Percentiles rank a stretch among this genome's conserved stretches.
phyloP scores from a whole-genome alignment of 192 early-diverging fungal genomes.

The Coemansia sp. region DNA sequence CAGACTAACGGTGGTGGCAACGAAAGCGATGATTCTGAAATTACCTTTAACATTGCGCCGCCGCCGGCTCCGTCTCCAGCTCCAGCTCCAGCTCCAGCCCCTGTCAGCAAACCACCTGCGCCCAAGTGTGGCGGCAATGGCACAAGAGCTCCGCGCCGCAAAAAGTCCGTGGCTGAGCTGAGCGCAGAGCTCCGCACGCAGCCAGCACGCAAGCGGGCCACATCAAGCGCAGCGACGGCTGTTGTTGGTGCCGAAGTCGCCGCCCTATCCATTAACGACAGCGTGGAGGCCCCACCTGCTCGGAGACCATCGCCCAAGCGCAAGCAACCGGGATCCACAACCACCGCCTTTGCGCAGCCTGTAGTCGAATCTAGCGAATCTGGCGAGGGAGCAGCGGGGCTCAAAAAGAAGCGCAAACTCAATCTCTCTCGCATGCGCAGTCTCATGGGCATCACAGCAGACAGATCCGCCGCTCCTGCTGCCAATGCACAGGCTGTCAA shows the following conservation, averaged over 20 bases:
- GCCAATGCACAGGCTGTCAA: conserved; percentile 33
- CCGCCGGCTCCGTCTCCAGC: conserved; percentile 13
- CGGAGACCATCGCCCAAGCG: conserved; percentile 32
- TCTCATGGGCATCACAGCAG: conserved; percentile 30
- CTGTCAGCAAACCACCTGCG: not conserved
- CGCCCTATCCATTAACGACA: not conserved
- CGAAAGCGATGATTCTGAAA: conserved; percentile 52
- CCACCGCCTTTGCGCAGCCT: not conserved
- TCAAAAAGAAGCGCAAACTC: conserved; percentile 54
- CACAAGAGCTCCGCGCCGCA: conserved; percentile 6
- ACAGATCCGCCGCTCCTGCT: conserved; percentile 9
- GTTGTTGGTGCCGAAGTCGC: not conserved
- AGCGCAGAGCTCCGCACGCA: conserved; percentile 35
- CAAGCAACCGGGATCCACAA: conserved; percentile 11
- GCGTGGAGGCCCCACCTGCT: not conserved
- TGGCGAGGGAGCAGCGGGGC: conserved; percentile 8
- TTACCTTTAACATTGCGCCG: conserved; percentile 36
- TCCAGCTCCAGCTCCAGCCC: conserved; percentile 2
- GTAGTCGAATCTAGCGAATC: not conserved
- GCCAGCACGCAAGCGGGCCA: conserved; percentile 36
- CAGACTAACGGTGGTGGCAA: conserved; percentile 1
- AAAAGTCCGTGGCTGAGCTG: conserved; percentile 31
- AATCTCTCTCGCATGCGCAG: conserved; percentile 50
- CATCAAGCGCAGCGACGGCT: not conserved
- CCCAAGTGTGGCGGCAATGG: conserved; percentile 1